Evolutionary conservation across 2,329 filamentous ascomycete species (phyloP), one percentile per base, ranked within the genome.

Genomic region (Cryphonectria naterciae): DNA sequence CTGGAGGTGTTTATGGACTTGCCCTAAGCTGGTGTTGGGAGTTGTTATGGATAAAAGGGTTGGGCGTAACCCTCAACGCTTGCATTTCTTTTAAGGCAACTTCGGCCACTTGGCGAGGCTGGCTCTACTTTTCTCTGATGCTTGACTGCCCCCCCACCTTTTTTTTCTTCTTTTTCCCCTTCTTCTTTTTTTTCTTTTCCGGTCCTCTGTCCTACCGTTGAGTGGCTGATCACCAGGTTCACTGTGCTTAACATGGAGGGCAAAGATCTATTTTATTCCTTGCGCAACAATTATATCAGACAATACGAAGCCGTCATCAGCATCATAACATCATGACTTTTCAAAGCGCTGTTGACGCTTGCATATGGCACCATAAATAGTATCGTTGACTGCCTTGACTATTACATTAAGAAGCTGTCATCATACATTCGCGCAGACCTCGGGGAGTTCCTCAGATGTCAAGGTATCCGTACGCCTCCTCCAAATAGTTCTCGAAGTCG

Each of bases 401-500:
- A 49, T 49, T 7, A n/a, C 46, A n/a, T n/a, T n/a, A 49, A n/a
- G 46, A 49, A n/a, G 11, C 6, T 10, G 1, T 63, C 32, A 25
- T 63, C 37, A 39, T 63, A 15, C n/a, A 41, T 41, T 17, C 35
- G 8, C n/a, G 7, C 39, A 17, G 61, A 15, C n/a, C n/a, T 17
- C 39, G 17, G 28, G 22, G 32, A n/a, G 7, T 15, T 7, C 32
- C 32, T 65, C 63, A 68, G 56, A 68, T 68, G 28, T 43, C 56
- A 39, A 70, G 46, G 15, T 70, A 66, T 41, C 56, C 68, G 37
- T 65, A 61, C 6, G 72, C 73, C 68, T 71, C 70, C 41, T 65
- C 72, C 54, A 77, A 69, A 65, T 76, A 74, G 41, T 5, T 72
- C 43, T 56, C 41, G 61, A 77, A 77, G 69, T 73, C 65, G 19